These are phyloP conservation scores for Apiospora sp. DNA, from an alignment of 2,329 filamentous ascomycete species.

Conservation along the genomic window DNA sequence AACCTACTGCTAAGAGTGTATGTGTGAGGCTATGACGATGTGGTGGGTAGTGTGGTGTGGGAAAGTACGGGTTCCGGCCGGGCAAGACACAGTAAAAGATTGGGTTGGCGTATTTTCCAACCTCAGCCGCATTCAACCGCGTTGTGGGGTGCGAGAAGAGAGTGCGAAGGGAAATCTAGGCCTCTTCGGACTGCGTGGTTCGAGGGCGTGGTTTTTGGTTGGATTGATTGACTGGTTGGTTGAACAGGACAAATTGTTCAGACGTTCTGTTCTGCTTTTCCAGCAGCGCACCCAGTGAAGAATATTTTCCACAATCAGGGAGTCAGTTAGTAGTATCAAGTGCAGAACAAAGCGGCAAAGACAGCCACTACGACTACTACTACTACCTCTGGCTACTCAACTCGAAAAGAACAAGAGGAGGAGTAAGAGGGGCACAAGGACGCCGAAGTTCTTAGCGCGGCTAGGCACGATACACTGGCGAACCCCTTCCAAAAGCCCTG, in stretches of 20 bases:
- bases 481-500: neutral
- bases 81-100: slow-evolving; percentile 5
- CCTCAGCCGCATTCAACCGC: slow-evolving; percentile 20
- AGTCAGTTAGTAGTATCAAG: neutral
- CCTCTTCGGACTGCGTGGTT: slow-evolving; percentile 4
- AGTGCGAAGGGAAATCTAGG: neutral
- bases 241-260: slow-evolving; percentile 1
- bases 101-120: slow-evolving; percentile 18
- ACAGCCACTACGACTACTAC: slow-evolving; percentile 7
- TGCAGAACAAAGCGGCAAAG: slow-evolving; percentile 17
- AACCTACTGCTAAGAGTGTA: slow-evolving; percentile 6
- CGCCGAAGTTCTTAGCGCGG: neutral
- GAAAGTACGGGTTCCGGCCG: slow-evolving; percentile 9
- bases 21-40: slow-evolving; percentile 24
- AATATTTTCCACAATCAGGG: neutral
- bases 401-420: neutral
- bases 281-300: neutral
- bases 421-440: neutral
- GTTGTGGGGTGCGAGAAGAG: neutral
- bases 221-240: neutral
- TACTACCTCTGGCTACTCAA: slow-evolving; percentile 1
- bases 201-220: neutral
- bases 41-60: slow-evolving; percentile 18
- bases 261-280: neutral
- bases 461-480: slow-evolving; percentile 5